Evolutionary conservation across 768 basidiomycete genomes (phyloP).

Genomic region (Lyophyllum semitale): DNA sequence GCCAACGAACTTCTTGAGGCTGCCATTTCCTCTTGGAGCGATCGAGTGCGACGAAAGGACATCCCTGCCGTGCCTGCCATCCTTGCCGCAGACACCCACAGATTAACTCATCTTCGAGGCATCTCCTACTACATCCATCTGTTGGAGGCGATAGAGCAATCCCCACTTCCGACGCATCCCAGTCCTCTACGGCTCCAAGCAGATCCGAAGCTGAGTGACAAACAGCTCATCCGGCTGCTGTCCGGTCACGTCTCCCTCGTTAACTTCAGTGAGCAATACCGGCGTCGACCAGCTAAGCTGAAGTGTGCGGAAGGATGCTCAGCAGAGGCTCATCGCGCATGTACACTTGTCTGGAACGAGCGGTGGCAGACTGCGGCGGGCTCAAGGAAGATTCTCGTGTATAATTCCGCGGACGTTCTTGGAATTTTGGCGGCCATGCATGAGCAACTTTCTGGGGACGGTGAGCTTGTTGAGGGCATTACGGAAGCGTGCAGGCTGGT

Average conservation of each 20-base stretch:
- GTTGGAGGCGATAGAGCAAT: constrained; percentile 34
- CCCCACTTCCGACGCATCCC: constrained; percentile 20
- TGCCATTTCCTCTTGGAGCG: constrained; percentile 30
- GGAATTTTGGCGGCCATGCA: constrained; percentile 30
- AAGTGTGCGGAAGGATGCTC: constrained; percentile 23
- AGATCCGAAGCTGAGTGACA: constrained; percentile 36
- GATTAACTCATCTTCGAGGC: constrained; percentile 32
- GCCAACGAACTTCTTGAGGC: constrained; percentile 22
- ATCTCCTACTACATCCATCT: constrained; percentile 39
- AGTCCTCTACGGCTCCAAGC: constrained; percentile 34
- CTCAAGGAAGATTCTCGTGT: constrained; percentile 32
- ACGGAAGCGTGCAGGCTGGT: constrained; percentile 29
- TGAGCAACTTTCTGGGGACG: constrained; percentile 33
- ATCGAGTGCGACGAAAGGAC: constrained; percentile 28
- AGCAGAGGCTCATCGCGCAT: constrained; percentile 24
- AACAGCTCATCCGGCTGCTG: constrained; percentile 36
- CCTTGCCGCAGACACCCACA: constrained; percentile 32
- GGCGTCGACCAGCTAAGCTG: constrained; percentile 28
- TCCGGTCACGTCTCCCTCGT: constrained; percentile 38
- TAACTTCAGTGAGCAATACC: constrained; percentile 34
- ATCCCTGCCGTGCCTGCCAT: constrained; percentile 41
- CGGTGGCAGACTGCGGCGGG: constrained; percentile 34
- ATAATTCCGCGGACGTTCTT: constrained; percentile 33
- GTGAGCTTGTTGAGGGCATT: constrained; percentile 28
- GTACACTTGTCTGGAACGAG: constrained; percentile 31